Base-by-base conservation (phyloP, 768 basidiomycete genomes). In the Multifurca ochricompacta region DNA sequence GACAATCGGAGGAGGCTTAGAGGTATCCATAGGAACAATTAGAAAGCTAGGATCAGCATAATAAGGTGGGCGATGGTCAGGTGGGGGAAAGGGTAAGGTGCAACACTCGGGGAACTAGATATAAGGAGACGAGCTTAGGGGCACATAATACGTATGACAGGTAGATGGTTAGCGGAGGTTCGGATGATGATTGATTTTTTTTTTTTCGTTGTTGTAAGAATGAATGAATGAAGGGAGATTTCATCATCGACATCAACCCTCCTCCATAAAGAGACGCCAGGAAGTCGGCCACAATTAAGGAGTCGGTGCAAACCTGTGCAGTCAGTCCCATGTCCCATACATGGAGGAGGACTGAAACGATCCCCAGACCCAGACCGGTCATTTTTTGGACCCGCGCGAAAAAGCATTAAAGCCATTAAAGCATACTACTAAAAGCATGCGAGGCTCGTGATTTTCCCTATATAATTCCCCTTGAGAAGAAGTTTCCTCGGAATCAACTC, bases 111-210 rank as follows among this genome's bases (percentile, higher is more conserved):
- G 55, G 56, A 52, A 47, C 56, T 52, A 57, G 56, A 57, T 57
- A 57, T 57, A 57, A 34, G 56, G 39, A 57, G 56, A 48, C 50
- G 32, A 56, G 32, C 6, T 40, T 31, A 30, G 43, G 37, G 23
- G 44, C 44, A 30, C 51, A 57, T 57, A 52, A 57, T 52, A 57
- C 32, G 39, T 57, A 57, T 52, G 56, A 57, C 56, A 57, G 56
- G 34, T 5, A 47, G 56, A 57, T 47, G 56, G 48, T n/a, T n/a
- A 46, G 50, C 56, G 50, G 55, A 56, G 37, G 55, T 56, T 46
- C 44, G 44, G 56, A 41, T 28, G 56, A 52, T 39, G n/a, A n/a
- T n/a, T n/a, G n/a, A n/a, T n/a, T n/a, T n/a, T n/a, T n/a, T 31
- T 30, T 49, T 46, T 56, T 52, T 56, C 43, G 54, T 50, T 31